A percentile compares a stretch with the other conserved stretches of the same genome.
Evolutionary conservation across 768 basidiomycete species (phyloP).

Genomic region (Naganishia randhawae): DNA sequence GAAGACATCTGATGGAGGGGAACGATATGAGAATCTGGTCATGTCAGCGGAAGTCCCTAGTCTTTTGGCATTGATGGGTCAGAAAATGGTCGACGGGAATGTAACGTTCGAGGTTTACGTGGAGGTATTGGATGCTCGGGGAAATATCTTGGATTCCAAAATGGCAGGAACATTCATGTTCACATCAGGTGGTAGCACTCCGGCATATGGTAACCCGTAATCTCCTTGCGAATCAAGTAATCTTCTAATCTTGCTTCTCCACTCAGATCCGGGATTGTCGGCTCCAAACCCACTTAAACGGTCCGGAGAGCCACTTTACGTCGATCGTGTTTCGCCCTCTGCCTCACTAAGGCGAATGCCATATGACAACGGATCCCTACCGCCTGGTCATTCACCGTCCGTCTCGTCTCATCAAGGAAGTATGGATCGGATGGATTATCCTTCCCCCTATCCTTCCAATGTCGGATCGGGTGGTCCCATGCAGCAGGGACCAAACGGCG

Average conservation of each 20-base stretch:
- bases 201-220: slow-evolving; percentile 5
- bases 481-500: background rate
- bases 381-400: background rate
- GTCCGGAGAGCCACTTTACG: slow-evolving; percentile 21
- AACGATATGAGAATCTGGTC: slow-evolving; percentile 21
- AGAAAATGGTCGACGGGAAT: slow-evolving; percentile 14
- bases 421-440: background rate
- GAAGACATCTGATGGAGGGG: slow-evolving; percentile 13
- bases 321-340: slow-evolving; percentile 26
- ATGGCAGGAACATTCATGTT: slow-evolving; percentile 22
- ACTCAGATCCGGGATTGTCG: background rate
- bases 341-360: background rate
- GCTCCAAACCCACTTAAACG: slow-evolving; percentile 19
- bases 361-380: background rate
- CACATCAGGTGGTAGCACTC: background rate
- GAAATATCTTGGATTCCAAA: slow-evolving; percentile 17
- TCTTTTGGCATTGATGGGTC: slow-evolving; percentile 5
- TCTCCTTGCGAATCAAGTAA: background rate
- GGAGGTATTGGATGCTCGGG: slow-evolving; percentile 14
- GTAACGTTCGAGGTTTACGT: slow-evolving; percentile 16
- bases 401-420: slow-evolving; percentile 8
- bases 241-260: background rate
- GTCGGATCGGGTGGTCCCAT: background rate
- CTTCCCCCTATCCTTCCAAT: background rate
- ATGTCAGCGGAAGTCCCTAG: slow-evolving; percentile 23